Evolutionary conservation across 1,139 yeast species (phyloP), one percentile per base, ranked within the genome.

Genomic region (Suhomyces chickasaworum): DNA sequence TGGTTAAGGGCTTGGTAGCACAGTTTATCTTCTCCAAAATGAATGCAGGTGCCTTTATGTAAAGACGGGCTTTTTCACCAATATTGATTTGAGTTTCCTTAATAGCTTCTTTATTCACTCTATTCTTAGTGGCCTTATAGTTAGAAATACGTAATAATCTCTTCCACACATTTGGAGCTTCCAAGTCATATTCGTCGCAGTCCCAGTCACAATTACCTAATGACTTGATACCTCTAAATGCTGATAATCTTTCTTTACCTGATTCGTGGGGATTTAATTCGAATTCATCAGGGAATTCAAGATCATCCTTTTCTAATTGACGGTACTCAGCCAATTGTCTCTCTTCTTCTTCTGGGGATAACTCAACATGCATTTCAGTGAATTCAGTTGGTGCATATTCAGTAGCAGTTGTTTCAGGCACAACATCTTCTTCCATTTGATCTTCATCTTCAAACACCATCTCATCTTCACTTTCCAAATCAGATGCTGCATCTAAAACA

Each of bases 281-380:
- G 46, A 91, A 69, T 68, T 95, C 99, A 68, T 95, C 99, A 0
- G 99, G 98, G 73, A 90, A 93, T 57, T 93, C 97, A 37, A 83
- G 77, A 62, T 93, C 97, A 42, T 90, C 97, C 51, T 79, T 79
- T 53, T 85, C 96, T 48, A 81, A 68, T 37, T 77, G 75, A 60
- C 96, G 81, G 68, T 75, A 89, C 57, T 78, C 82, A 46, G 77
- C 71, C 53, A 90, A 73, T 65, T 90, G 97, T 56, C 83, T 77
- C 53, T 81, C 83, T 65, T 90, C 97, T 58, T 90, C 97, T 55
- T 88, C 96, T 16, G 86, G 83, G 1, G 87, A 72, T 45, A 89
- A 71, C 41, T 89, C 97, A 45, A 83, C 80, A 62, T 83, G 86
- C 76, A 77, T 76, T 51, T 84, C 93, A n/a, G 63, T 65, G 23